Evolutionary conservation across 2,329 filamentous ascomycete species (phyloP).

Genomic region (Colletotrichum plurivorum): DNA sequence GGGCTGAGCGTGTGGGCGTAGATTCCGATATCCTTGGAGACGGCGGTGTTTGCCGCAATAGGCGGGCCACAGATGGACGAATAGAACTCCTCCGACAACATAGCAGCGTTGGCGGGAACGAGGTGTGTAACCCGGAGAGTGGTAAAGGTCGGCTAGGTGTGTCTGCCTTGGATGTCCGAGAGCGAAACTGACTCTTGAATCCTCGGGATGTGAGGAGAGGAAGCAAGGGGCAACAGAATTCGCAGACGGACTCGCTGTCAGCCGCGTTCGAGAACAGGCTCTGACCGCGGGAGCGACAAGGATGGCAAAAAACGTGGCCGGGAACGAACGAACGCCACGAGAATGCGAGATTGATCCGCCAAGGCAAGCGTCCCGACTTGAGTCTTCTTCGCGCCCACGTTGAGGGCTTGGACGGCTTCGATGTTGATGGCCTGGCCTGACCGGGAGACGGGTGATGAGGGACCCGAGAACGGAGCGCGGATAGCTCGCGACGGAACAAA

Average conservation of each 20-base stretch:
- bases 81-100: slow-evolving; percentile 74
- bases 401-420: slow-evolving; percentile 17
- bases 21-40: slow-evolving; percentile 86
- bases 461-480: slow-evolving; percentile 1
- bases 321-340: slow-evolving; percentile 22
- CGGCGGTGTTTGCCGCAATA: slow-evolving; percentile 72
- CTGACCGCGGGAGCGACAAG: slow-evolving; percentile 17
- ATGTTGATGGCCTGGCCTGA: neutral
- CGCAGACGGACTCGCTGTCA: slow-evolving; percentile 13
- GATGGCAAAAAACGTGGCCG: slow-evolving; percentile 11
- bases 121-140: slow-evolving; percentile 1
- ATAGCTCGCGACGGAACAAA: neutral
- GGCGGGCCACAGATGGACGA: slow-evolving; percentile 71
- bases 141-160: slow-evolving; percentile 5
- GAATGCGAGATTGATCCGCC: slow-evolving; percentile 6
- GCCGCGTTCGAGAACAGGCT: slow-evolving; percentile 10
- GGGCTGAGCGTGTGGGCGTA: slow-evolving; percentile 89
- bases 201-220: slow-evolving; percentile 4
- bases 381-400: slow-evolving; percentile 36
- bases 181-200: slow-evolving; percentile 18
- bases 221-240: slow-evolving; percentile 22
- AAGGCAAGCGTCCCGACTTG: neutral
- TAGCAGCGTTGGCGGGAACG: slow-evolving; percentile 46
- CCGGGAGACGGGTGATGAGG: slow-evolving; percentile 1
- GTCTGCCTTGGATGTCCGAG: slow-evolving; percentile 16